Evolutionary conservation across 139 green algal genomes (phyloP).

Genomic region (Tetradesmus obliquus): DNA sequence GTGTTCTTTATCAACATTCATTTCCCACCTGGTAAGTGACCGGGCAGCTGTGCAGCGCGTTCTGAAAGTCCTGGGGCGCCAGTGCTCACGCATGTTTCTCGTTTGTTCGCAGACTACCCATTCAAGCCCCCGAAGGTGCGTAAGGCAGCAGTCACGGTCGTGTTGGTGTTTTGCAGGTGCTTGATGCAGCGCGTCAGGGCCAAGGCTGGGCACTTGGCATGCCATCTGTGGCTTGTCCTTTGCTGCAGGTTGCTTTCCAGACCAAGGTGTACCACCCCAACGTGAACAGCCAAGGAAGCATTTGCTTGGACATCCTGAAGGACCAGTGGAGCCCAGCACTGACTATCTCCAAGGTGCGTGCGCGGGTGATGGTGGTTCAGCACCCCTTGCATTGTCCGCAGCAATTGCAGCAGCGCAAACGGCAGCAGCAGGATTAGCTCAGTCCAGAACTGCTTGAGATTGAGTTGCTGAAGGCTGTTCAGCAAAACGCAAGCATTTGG

Average conservation of each 20-base stretch:
- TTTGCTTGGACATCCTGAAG: conserved; percentile 99
- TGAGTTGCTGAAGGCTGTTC: no score
- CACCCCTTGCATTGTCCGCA: background rate
- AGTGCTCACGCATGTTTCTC: conserved; percentile 48
- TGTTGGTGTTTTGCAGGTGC: background rate
- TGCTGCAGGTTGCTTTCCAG: conserved; percentile 91
- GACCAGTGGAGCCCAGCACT: conserved; percentile 98
- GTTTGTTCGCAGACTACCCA: conserved; percentile 84
- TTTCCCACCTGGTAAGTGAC: conserved; percentile 75
- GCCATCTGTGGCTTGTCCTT: background rate
- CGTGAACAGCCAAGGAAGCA: conserved; percentile 96
- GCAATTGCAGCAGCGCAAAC: background rate
- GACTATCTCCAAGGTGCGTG: conserved; percentile 93
- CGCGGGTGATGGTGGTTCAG: background rate
- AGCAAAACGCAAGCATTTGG: no score
- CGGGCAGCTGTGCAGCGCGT: background rate
- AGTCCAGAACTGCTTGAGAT: no score
- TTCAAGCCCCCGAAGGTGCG: conserved; percentile 96
- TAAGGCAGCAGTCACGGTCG: conserved; percentile 55
- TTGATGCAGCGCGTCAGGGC: no score
- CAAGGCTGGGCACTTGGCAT: background rate
- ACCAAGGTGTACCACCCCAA: conserved; percentile 99
- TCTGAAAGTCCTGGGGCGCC: background rate
- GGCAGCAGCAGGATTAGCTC: background rate
- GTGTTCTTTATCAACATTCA: conserved; percentile 96